phyloP scores from a whole-genome alignment of 768 basidiomycete genomes.

The Russula dissimulans region DNA sequence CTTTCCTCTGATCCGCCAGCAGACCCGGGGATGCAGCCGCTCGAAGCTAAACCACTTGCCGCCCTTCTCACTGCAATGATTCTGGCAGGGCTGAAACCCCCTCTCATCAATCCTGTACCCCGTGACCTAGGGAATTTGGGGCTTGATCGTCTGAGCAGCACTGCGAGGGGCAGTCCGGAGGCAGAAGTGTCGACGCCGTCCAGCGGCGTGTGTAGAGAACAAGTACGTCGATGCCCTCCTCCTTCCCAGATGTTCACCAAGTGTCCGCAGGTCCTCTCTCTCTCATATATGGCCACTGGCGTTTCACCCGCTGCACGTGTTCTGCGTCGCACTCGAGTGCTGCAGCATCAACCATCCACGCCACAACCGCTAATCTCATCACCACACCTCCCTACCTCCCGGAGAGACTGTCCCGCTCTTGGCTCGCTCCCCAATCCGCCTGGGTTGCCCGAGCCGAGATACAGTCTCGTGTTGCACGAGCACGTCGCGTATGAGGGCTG shows the following conservation, averaged over 20 bases:
- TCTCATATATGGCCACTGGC: background rate
- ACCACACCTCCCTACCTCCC: background rate
- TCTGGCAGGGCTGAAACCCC: background rate
- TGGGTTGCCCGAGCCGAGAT: background rate
- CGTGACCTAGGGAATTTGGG: background rate
- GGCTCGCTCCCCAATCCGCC: constrained; percentile 5
- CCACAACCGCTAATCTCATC: background rate
- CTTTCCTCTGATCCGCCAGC: background rate
- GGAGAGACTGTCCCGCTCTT: background rate
- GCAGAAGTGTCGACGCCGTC: too few relatives aligned
- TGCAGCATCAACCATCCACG: background rate
- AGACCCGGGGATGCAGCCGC: background rate
- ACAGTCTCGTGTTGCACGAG: constrained; percentile 3
- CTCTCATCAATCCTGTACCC: background rate
- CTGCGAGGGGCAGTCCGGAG: background rate
- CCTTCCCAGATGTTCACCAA: background rate
- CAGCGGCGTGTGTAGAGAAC: background rate
- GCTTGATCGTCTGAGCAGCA: background rate
- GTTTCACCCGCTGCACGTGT: background rate
- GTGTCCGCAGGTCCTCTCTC: background rate
- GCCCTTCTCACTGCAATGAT: constrained; percentile 6
- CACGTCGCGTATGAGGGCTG: constrained; percentile 4
- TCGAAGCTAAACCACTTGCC: constrained; percentile 2
- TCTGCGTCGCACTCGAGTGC: background rate
- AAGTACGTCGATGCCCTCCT: background rate